Base-by-base conservation (phyloP, 1,139 yeast species). In the Pichia sp. region DNA sequence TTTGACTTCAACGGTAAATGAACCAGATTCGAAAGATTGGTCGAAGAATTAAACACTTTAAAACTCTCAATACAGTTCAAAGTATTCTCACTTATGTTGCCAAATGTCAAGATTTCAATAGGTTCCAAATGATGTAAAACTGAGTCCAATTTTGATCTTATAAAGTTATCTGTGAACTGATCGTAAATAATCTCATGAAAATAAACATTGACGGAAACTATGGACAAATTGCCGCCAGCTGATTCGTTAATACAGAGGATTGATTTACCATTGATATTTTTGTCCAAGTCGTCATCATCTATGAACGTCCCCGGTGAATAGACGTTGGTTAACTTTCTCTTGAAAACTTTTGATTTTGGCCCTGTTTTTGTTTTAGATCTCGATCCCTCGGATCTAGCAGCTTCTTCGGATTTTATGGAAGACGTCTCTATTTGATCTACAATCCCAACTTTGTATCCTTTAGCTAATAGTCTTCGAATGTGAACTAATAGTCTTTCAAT, bases 261-360 rank as follows among this genome's bases (percentile, higher is more conserved):
- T 27, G 56, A 56, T 37, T 52, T 52, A 4, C 59, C 60, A 11
- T 39, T 46, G 5, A 43, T 44, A 23, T 34, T 34, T 35, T 48
- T 48, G 5, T 46, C 52, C 16, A 50, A 44, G 26, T 61, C 67
- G 44, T 74, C 80, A 48, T 77, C 84, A 46, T 80, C 87, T 57
- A 85, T 74, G 62, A 83, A 87, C 0, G 97, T 90, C 0, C 95
- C 96, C 46, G 76, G 76, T 0, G 97, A 86, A 57, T 83, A 87
- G 1, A 87, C 80, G 6, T 79, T 77, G 0, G 92, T 76, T 5
- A 90, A 64, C 52, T 77, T 67, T 41, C 98, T 67, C 44, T 74
- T 75, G 65, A 92, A 85, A 3, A 87, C 71, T 32, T 75, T 75
- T 16, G 23, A 16, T 16, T 16, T 16, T 16, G 23, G 23, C 23